These are phyloP conservation scores for Hortiboletus campestris DNA, from an alignment of 768 basidiomycete genomes.

Conservation along the genomic window DNA sequence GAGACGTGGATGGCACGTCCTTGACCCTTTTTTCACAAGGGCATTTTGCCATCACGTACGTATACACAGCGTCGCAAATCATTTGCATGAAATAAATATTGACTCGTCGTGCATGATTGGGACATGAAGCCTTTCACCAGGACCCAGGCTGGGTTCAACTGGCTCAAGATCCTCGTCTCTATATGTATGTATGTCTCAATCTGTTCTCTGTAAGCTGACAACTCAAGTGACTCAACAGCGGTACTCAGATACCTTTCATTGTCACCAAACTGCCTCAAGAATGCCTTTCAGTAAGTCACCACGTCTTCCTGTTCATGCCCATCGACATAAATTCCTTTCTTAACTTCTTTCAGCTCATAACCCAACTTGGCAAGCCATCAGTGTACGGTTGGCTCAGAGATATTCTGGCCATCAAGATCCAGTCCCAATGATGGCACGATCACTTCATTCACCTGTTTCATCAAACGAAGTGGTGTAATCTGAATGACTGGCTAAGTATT, in stretches of 20 bases:
- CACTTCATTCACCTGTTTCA: neutral
- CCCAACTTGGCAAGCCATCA: slow-evolving; percentile 35
- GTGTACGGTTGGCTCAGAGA: slow-evolving; percentile 21
- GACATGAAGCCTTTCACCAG: neutral
- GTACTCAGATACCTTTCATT: neutral
- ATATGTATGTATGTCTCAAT: neutral
- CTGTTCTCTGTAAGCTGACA: too few species aligned
- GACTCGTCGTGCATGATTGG: slow-evolving; percentile 21
- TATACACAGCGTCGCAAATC: slow-evolving; percentile 2
- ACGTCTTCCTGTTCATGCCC: slow-evolving; percentile 28
- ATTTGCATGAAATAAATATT: slow-evolving; percentile 22
- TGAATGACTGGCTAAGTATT: too few species aligned
- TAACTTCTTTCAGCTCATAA: slow-evolving; percentile 22
- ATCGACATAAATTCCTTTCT: slow-evolving; percentile 28
- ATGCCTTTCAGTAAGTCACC: slow-evolving; percentile 7
- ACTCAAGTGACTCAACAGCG: neutral
- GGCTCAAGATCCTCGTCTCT: neutral
- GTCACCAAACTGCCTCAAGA: neutral
- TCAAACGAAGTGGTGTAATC: neutral
- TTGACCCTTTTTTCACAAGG: slow-evolving; percentile 29
- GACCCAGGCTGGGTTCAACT: neutral
- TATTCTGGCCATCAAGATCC: neutral
- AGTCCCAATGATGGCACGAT: neutral
- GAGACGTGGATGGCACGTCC: slow-evolving; percentile 41
- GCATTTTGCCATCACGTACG: slow-evolving; percentile 2